Evolutionary conservation across 768 basidiomycete species (phyloP).

Genomic region (Mycena galericulata): DNA sequence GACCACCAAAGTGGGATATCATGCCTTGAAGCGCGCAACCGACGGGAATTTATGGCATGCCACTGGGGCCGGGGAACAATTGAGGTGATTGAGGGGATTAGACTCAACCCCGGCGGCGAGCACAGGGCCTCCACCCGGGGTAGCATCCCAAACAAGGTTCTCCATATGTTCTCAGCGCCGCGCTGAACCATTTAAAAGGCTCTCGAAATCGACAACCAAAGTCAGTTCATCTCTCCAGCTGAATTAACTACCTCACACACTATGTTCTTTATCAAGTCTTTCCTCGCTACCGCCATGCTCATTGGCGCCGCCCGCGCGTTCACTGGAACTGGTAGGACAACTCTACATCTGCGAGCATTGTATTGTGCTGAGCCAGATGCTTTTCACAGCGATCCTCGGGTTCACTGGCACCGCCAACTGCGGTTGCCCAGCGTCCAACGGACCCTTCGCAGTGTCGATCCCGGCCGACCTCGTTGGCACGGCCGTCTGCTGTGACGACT

Average conservation of each 20-base stretch:
- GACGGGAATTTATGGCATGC: too few relatives aligned
- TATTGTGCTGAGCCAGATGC: background rate
- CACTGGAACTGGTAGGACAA: background rate
- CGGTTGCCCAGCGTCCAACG: background rate
- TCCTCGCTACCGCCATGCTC: constrained; percentile 3
- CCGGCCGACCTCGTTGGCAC: background rate
- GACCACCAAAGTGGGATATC: too few relatives aligned
- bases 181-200: too few relatives aligned
- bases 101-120: too few relatives aligned
- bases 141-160: too few relatives aligned
- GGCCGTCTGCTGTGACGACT: background rate
- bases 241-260: background rate
- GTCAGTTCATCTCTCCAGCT: constrained; percentile 15
- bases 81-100: too few relatives aligned
- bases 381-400: background rate
- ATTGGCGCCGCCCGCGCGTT: constrained; percentile 2
- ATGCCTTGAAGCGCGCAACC: too few relatives aligned
- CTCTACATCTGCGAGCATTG: background rate
- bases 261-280: constrained; percentile 17
- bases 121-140: too few relatives aligned
- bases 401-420: background rate
- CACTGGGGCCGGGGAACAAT: too few relatives aligned
- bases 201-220: too few relatives aligned
- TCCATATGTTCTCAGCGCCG: too few relatives aligned
- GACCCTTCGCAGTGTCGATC: constrained; percentile 9